Percentiles rank a stretch among this genome's conserved stretches.
These are phyloP conservation scores for Aspergillus pseudoviridinutans DNA, from an alignment of 2,329 filamentous ascomycete species.

Conservation along the genomic window DNA sequence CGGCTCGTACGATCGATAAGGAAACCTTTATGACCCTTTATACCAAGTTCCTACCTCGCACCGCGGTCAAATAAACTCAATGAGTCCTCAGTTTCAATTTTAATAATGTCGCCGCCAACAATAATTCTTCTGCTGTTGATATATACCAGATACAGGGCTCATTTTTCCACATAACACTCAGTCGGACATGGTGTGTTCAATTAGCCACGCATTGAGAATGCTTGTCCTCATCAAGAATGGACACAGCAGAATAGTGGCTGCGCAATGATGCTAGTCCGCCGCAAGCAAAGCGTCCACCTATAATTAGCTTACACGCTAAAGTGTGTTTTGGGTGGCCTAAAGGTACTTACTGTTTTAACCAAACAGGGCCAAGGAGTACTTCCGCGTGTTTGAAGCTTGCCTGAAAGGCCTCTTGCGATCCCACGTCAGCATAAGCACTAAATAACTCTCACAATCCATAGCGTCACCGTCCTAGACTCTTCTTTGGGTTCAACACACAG, in stretches of 20 bases:
- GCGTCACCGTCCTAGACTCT: neutral
- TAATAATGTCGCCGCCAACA: neutral
- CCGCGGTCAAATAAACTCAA: neutral
- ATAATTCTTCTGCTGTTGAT: neutral
- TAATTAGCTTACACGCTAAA: neutral
- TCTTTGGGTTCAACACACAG: neutral
- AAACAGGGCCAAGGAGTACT: neutral
- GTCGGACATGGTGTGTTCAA: neutral
- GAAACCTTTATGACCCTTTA: neutral
- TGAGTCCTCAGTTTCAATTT: neutral
- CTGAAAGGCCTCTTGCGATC: neutral
- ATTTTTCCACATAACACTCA: neutral
- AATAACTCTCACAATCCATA: neutral
- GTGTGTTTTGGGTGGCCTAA: neutral
- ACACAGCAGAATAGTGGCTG: neutral
- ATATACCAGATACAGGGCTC: neutral
- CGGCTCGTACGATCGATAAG: neutral
- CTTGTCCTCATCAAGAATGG: neutral
- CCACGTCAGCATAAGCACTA: neutral
- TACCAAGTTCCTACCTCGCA: neutral
- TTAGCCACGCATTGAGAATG: neutral
- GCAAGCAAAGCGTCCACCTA: neutral
- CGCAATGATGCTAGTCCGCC: neutral
- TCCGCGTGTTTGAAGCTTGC: neutral
- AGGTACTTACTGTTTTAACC: neutral